Evolutionary conservation across 2,329 filamentous ascomycete species (phyloP).

Genomic region (Metarhizium guizhouense): DNA sequence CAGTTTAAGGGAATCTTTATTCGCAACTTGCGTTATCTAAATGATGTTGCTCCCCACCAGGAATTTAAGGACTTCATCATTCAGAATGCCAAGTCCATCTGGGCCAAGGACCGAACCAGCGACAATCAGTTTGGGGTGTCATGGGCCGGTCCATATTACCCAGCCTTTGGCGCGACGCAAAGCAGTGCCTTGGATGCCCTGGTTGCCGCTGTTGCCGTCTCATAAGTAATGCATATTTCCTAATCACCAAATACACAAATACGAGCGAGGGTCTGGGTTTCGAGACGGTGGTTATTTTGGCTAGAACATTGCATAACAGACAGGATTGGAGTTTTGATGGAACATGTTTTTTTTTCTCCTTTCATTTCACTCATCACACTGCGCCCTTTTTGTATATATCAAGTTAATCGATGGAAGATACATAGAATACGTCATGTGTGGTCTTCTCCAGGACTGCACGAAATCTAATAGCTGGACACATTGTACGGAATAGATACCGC

Average conservation of each 20-base stretch:
- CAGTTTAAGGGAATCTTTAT: conserved; percentile 69
- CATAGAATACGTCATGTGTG: no score
- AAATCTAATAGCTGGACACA: no score
- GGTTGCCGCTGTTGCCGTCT: conserved; percentile 47
- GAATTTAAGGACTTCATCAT: conserved; percentile 46
- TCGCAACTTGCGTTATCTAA: conserved; percentile 52
- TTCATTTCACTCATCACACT: not conserved
- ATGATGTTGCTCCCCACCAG: conserved; percentile 38
- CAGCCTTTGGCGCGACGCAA: conserved; percentile 49
- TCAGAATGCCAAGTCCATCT: conserved; percentile 56
- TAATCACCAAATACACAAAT: not conserved
- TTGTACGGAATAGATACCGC: no score
- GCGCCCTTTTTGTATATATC: not conserved
- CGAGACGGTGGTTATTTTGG: not conserved
- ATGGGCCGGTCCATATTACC: conserved; percentile 54
- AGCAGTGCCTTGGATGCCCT: conserved; percentile 58
- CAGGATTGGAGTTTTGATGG: not conserved
- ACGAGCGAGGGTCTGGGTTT: not conserved
- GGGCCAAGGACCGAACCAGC: conserved; percentile 45
- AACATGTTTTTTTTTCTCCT: not conserved
- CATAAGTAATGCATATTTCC: conserved; percentile 9
- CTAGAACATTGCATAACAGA: not conserved
- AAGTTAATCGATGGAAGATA: not conserved
- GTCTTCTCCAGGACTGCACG: no score
- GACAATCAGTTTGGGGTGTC: conserved; percentile 47